Conservation (phyloP, 2,329 filamentous ascomycete species). For the Botrytis byssoidea region DNA sequence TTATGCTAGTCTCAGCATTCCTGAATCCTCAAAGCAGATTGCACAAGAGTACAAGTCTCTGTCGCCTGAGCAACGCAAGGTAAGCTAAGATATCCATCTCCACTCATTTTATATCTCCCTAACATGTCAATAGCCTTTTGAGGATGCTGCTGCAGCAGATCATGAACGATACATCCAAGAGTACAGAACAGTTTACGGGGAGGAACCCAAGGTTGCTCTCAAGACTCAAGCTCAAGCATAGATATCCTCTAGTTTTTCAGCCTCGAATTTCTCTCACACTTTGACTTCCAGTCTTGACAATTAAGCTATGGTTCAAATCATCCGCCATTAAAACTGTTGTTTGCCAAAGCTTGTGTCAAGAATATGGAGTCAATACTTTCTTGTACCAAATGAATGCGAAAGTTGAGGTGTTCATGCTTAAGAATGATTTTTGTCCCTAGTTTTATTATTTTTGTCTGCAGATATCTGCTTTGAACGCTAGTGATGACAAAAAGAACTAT, state of each 20-base stretch:
- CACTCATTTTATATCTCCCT: neutral
- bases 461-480: neutral
- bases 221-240: neutral
- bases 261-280: neutral
- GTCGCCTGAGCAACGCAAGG: constrained; percentile 46
- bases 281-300: neutral
- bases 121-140: constrained; percentile 7
- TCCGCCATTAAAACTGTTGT: neutral
- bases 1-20: constrained; percentile 45
- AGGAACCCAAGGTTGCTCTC: neutral
- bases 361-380: neutral
- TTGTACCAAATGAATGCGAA: constrained; percentile 2
- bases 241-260: neutral
- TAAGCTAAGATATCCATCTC: constrained; percentile 13
- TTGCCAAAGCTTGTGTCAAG: neutral
- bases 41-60: constrained; percentile 49
- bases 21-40: constrained; percentile 45
- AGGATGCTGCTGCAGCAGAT: constrained; percentile 35
- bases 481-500: neutral
- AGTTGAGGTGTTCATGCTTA: neutral
- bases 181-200: constrained; percentile 18
- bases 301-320: neutral
- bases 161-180: constrained; percentile 31
- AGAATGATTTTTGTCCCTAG: neutral
- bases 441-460: neutral